Percentiles rank a stretch among this genome's conserved stretches.
Evolutionary conservation across 2,329 filamentous ascomycete genomes (phyloP).

Genomic region (Aureobasidium sp.): DNA sequence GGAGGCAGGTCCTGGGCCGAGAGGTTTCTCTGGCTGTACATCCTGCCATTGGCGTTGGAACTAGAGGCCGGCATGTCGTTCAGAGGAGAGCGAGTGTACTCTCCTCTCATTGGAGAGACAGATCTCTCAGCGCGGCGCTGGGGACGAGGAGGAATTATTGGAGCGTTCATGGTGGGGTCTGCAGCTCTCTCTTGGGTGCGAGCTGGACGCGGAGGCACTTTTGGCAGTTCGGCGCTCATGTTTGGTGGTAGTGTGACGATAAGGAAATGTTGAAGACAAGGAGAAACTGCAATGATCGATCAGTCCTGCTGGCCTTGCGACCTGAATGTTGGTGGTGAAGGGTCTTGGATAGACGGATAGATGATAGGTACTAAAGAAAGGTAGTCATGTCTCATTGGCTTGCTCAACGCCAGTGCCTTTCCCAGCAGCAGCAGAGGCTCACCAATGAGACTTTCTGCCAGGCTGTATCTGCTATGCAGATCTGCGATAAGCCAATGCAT

Average conservation of each 20-base stretch:
- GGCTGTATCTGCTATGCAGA: slow-evolving; percentile 1
- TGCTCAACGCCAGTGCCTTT: slow-evolving; percentile 2
- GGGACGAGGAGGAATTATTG: slow-evolving; percentile 75
- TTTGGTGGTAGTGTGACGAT: neutral
- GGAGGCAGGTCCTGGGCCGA: slow-evolving; percentile 49
- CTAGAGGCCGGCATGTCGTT: slow-evolving; percentile 55
- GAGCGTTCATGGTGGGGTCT: slow-evolving; percentile 47
- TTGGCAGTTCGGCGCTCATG: slow-evolving; percentile 35
- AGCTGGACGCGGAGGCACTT: slow-evolving; percentile 57
- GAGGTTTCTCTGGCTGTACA: slow-evolving; percentile 27
- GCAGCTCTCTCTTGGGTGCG: slow-evolving; percentile 43
- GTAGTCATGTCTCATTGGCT: slow-evolving; percentile 6
- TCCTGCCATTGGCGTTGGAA: slow-evolving; percentile 31
- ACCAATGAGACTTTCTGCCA: neutral
- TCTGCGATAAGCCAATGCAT: slow-evolving; percentile 15
- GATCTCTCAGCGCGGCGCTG: slow-evolving; percentile 64
- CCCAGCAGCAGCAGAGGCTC: neutral
- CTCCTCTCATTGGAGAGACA: slow-evolving; percentile 66
- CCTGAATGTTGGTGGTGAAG: neutral
- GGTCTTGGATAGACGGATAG: neutral
- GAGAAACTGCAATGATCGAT: slow-evolving; percentile 3
- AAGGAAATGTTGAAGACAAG: neutral
- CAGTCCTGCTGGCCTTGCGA: slow-evolving; percentile 12
- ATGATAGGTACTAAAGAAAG: neutral
- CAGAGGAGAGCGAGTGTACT: slow-evolving; percentile 78